Evolutionary conservation across 2,329 filamentous ascomycete genomes (phyloP), one percentile per base, ranked within the genome.

Genomic region (Penicillium sp.): DNA sequence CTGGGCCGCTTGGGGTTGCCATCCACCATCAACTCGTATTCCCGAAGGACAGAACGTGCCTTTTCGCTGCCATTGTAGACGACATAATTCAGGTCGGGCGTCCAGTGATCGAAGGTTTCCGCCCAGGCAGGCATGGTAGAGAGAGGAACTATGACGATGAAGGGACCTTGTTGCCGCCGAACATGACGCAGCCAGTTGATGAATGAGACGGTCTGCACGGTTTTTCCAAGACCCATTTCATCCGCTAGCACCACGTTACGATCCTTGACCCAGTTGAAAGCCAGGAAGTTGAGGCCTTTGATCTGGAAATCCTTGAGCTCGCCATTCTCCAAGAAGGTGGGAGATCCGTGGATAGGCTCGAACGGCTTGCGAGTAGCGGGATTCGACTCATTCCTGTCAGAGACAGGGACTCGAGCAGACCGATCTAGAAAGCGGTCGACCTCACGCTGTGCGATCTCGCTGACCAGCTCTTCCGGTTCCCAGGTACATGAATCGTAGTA

Each of bases 91-190:
- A 97, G 73, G 66, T 97, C 92, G 0, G 93, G 93, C 2, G 93
- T 85, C 93, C 93, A 98, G 56, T 87, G 79, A 69, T 96, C 93
- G 71, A 98, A 96, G 0, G 93, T 98, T 65, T 98, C 93, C 40
- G 89, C 93, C 93, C 93, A 98, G 2, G 93, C 90, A 6, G 93
- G 92, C 74, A 98, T 95, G 42, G 95, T 95, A 53, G 92, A 97
- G 23, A 98, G 79, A 25, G 93, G 93, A 6, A 95, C 93, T n/a
- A 97, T 89, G 52, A 97, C 92, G 38, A 98, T 82, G 65, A 96
- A 97, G 0, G 93, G 93, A 0, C 93, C 93, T 70, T 97, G 88
- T 68, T 98, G 93, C 43, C 80, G 80, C 58, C 92, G 84, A 50
- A 90, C 84, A 71, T 97, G 92, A 47, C 89, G 88, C 52, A 98